Percentiles rank a stretch among this genome's conserved stretches.
These are phyloP conservation scores for Haplosporangium gracile DNA, from an alignment of 192 early-diverging fungal genomes.

Conservation along the genomic window DNA sequence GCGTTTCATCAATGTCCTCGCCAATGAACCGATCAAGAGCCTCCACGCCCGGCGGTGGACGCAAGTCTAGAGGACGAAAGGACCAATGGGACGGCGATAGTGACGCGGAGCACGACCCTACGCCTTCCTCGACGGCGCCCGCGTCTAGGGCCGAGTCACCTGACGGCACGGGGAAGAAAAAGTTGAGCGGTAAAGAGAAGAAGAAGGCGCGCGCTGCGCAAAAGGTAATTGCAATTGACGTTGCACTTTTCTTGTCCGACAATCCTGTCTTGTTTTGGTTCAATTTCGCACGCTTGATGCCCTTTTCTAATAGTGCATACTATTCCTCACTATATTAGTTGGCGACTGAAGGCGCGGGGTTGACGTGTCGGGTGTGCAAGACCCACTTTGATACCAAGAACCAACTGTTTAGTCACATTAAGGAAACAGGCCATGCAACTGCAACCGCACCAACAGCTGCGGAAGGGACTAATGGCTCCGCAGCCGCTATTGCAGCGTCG, in stretches of 20 bases:
- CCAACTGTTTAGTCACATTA: conserved; percentile 91
- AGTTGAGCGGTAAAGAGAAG: conserved; percentile 54
- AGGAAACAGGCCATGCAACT: conserved; percentile 87
- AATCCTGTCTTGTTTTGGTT: not conserved
- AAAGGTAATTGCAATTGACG: conserved; percentile 56
- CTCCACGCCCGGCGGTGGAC: conserved; percentile 22
- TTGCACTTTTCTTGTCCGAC: not conserved
- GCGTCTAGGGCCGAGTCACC: conserved; percentile 55
- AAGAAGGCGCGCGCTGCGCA: conserved; percentile 48
- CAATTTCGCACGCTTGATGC: not conserved
- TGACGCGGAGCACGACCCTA: conserved; percentile 44
- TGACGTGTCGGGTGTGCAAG: conserved; percentile 86
- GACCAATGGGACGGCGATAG: conserved; percentile 33
- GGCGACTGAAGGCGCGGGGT: conserved; percentile 31
- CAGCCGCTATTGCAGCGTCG: not conserved
- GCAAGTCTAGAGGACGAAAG: conserved; percentile 20
- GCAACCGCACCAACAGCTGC: conserved; percentile 34
- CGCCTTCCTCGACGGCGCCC: conserved; percentile 60
- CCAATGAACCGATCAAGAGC: conserved; percentile 27
- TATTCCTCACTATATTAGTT: conserved; percentile 52
- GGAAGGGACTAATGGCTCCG: not conserved
- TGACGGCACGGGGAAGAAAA: conserved; percentile 33
- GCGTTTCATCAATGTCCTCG: conserved; percentile 46
- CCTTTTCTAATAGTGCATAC: not conserved
- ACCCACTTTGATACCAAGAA: conserved; percentile 82